Base-by-base conservation (phyloP, 768 basidiomycete genomes). In the Trametes villosa region DNA sequence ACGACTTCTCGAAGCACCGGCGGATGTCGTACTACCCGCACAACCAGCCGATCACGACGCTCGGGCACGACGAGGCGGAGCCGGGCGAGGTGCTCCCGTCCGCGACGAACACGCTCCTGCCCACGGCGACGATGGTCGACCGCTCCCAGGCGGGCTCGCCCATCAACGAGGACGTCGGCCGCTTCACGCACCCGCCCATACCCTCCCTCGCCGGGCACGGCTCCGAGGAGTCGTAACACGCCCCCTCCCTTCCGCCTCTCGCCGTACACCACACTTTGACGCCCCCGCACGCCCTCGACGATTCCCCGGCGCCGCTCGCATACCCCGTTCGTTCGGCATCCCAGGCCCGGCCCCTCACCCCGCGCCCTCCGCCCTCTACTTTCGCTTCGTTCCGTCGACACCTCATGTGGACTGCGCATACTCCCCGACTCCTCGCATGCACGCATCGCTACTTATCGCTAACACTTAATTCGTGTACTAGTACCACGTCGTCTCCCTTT, bases 11-110 rank as follows among this genome's bases (percentile, higher is more conserved):
- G 53, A 81, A 77, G 66, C 86, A 87, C 59, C 78, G 83, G 65
- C 85, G 94, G 48, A 81, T 83, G 72, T 92, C 94, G 26, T 96
- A 97, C 71, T 96, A 96, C 72, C 92, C 91, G 42, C 88, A 92
- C 64, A 92, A 91, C 68, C 86, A 91, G 67, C 86, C 87, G 45
- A 74, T 83, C 65, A 65, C 73, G n/a, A 68, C 63, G 30, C 26
- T 54, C 15, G 57, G 60, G 6, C 67, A 66, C 41, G 62, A 64
- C 24, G 66, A 68, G 11, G 62, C 64, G 13, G 71, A 77, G 22
- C 73, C 68, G 1, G 52, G 61, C 26, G 57, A 64, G 8, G 62
- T 71, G 26, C 59, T 70, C 9, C 78, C 74, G 57, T 77, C 76
- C 6, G 70, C 76, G 42, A 76, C 77, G 22, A 75, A 77, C 31